Evolutionary conservation across 2,329 filamentous ascomycete species (phyloP).

Genomic region (Pyricularia sp.): DNA sequence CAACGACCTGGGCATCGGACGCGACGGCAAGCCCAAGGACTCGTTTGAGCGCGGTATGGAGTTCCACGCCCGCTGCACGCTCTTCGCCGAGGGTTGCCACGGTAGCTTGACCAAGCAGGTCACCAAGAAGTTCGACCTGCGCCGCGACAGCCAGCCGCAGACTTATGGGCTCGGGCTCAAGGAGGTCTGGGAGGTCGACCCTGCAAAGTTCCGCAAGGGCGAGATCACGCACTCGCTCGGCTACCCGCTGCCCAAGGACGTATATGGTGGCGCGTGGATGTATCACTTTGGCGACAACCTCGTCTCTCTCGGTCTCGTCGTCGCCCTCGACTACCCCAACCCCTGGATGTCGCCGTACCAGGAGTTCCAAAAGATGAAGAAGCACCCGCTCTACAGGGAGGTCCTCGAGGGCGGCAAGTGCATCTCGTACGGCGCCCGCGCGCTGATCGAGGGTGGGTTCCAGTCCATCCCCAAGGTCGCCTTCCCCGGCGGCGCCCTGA

Average conservation of each 20-base stretch:
- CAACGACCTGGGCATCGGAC: conserved; percentile 77
- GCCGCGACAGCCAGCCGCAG: conserved; percentile 80
- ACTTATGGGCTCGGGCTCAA: conserved; percentile 93
- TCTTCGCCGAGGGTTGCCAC: conserved; percentile 85
- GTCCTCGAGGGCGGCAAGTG: conserved; percentile 94
- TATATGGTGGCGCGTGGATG: conserved; percentile 97
- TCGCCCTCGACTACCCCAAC: conserved; percentile 90
- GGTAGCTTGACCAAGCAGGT: conserved; percentile 92
- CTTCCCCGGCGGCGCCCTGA: conserved; percentile 88
- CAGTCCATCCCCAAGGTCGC: conserved; percentile 96
- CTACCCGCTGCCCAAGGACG: conserved; percentile 75
- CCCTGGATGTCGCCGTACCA: conserved; percentile 91
- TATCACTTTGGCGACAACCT: conserved; percentile 98
- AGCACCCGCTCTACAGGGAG: conserved; percentile 78
- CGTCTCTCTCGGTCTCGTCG: conserved; percentile 81
- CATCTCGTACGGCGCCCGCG: conserved; percentile 87
- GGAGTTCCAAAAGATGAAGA: conserved; percentile 98
- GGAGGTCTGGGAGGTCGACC: conserved; percentile 93
- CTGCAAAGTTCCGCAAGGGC: conserved; percentile 82
- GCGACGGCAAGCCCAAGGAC: conserved; percentile 75
- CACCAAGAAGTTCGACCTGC: conserved; percentile 83
- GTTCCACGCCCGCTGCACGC: conserved; percentile 82
- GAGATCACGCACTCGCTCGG: conserved; percentile 83
- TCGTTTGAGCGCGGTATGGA: conserved; percentile 96
- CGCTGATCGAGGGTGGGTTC: conserved; percentile 87